Percentiles rank a stretch among this genome's conserved stretches.
Evolutionary conservation across 192 early-diverging fungal genomes (phyloP).

Genomic region (Linnemannia zychae): DNA sequence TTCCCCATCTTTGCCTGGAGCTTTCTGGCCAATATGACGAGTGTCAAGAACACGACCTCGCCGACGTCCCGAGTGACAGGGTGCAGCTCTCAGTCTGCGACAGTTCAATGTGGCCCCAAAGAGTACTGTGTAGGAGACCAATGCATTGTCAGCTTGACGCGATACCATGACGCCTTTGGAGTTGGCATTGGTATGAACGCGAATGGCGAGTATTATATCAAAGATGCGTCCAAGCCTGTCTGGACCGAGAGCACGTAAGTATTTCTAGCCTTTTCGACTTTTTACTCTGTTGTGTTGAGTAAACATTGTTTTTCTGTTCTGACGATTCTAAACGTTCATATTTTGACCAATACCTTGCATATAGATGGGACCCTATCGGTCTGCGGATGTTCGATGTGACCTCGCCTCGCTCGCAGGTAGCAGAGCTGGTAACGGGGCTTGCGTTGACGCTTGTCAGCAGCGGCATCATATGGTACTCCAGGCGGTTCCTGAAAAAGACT

Average conservation of each 20-base stretch:
- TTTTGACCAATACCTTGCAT: not conserved
- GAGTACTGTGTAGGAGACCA: slow-evolving; percentile 61
- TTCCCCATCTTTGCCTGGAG: slow-evolving; percentile 64
- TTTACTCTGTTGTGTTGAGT: not conserved
- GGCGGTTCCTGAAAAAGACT: slow-evolving; percentile 52
- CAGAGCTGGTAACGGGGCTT: slow-evolving; percentile 61
- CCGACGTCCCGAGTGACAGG: slow-evolving; percentile 11
- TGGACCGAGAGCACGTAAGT: slow-evolving; percentile 71
- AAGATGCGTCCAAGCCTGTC: slow-evolving; percentile 58
- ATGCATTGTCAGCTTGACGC: slow-evolving; percentile 63
- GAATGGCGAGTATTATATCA: slow-evolving; percentile 48
- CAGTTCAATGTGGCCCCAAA: slow-evolving; percentile 34
- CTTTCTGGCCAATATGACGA: slow-evolving; percentile 59
- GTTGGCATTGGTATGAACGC: slow-evolving; percentile 59
- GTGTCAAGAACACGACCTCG: slow-evolving; percentile 14
- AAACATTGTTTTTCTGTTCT: not conserved
- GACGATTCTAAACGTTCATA: too few species aligned
- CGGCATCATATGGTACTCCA: slow-evolving; percentile 37
- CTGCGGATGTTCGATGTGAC: slow-evolving; percentile 60
- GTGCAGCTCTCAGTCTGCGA: slow-evolving; percentile 31
- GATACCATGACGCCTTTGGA: slow-evolving; percentile 69
- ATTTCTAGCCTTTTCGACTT: not conserved
- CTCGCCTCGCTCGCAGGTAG: slow-evolving; percentile 50
- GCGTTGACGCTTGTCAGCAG: slow-evolving; percentile 50
- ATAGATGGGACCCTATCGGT: slow-evolving; percentile 62